Evolutionary conservation across 768 basidiomycete species (phyloP).

Genomic region (Gyrodon lividus): DNA sequence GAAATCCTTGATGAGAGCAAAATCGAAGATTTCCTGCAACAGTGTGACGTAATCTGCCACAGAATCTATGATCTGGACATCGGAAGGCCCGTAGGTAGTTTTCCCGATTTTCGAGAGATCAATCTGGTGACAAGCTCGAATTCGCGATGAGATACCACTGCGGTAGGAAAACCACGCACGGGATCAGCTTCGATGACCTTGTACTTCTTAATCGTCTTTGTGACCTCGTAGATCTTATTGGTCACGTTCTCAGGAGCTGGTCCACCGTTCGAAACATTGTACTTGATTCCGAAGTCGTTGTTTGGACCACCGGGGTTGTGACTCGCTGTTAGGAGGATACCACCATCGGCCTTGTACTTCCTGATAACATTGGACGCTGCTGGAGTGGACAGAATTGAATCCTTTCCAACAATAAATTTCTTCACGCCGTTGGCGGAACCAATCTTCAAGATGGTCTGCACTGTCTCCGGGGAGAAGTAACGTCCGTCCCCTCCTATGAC

Average conservation of each 20-base stretch:
- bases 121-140: constrained; percentile 44
- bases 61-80: constrained; percentile 92
- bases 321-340: constrained; percentile 93
- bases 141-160: background rate
- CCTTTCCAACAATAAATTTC: constrained; percentile 89
- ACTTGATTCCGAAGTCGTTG: constrained; percentile 99
- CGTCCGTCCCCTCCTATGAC: constrained; percentile 98
- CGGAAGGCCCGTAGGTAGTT: constrained; percentile 74
- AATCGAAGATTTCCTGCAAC: constrained; percentile 91
- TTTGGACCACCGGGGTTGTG: constrained; percentile 99
- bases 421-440: constrained; percentile 91
- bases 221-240: constrained; percentile 91
- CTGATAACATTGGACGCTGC: constrained; percentile 96
- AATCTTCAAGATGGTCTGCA: constrained; percentile 91
- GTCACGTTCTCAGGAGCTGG: constrained; percentile 96
- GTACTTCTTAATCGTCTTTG: constrained; percentile 84
- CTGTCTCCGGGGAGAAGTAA: constrained; percentile 81
- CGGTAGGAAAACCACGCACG: constrained; percentile 43
- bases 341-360: constrained; percentile 94
- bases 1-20: constrained; percentile 88
- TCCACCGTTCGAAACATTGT: constrained; percentile 96
- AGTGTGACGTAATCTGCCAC: constrained; percentile 85
- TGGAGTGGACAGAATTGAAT: constrained; percentile 93
- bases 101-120: constrained; percentile 84
- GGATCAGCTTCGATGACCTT: constrained; percentile 76